These are phyloP conservation scores for Colletotrichum lentis DNA, from an alignment of 2,329 filamentous ascomycete genomes.

Conservation along the genomic window DNA sequence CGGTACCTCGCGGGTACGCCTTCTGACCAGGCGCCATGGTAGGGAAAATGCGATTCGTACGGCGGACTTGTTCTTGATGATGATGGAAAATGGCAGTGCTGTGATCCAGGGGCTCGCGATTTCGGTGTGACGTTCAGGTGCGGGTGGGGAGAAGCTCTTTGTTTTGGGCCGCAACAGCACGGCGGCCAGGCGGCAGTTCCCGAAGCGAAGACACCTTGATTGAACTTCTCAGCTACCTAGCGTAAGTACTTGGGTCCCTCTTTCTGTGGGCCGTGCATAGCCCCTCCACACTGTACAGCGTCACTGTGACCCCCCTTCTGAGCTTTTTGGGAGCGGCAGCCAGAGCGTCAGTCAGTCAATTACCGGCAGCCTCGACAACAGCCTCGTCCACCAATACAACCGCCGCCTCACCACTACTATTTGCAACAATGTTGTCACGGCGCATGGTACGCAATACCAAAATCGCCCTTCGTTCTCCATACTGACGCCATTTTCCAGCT, in stretches of 20 bases:
- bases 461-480: background rate
- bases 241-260: background rate
- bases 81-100: background rate
- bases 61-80: background rate
- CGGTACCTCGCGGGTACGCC: conserved; percentile 81
- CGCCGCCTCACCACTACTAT: background rate
- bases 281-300: conserved; percentile 11
- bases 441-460: conserved; percentile 61
- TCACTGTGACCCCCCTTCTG: conserved; percentile 34
- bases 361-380: conserved; percentile 10
- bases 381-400: conserved; percentile 7
- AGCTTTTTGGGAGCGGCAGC: conserved; percentile 35
- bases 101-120: background rate
- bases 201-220: conserved; percentile 26
- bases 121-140: conserved; percentile 27
- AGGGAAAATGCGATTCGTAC: background rate
- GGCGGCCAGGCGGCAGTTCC: conserved; percentile 25
- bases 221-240: conserved; percentile 2
- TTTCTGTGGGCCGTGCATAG: conserved; percentile 6
- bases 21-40: conserved; percentile 72
- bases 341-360: background rate
- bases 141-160: conserved; percentile 6
- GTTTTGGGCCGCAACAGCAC: conserved; percentile 15
- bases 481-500: conserved; percentile 64
- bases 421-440: conserved; percentile 58